These are phyloP conservation scores for Castanea mollissima DNA, from an alignment of 306 rosid genomes.

Conservation along the genomic window DNA sequence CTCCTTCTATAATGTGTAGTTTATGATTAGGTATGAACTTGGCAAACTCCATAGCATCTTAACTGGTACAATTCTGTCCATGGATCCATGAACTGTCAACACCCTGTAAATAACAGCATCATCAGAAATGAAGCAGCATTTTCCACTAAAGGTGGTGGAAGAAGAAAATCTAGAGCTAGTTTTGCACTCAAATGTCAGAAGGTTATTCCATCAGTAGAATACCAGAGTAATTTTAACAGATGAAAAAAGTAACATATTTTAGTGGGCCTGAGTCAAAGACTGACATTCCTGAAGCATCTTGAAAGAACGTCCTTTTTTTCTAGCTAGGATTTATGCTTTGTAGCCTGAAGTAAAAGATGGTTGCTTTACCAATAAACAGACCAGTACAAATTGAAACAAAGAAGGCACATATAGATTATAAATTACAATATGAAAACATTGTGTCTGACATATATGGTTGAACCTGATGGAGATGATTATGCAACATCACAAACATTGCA, in stretches of 20 bases:
- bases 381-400: neutral
- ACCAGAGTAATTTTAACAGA: neutral
- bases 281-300: neutral
- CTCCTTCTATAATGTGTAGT: slow-evolving; percentile 63
- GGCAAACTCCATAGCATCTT: slow-evolving; percentile 69
- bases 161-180: neutral
- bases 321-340: neutral
- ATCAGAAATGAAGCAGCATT: slow-evolving; percentile 1
- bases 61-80: slow-evolving; percentile 64
- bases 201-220: neutral
- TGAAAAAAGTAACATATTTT: neutral
- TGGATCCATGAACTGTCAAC: slow-evolving; percentile 85
- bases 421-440: neutral
- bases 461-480: neutral
- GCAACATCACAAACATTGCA: slow-evolving; percentile 3
- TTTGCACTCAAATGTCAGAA: neutral
- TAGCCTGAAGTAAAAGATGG: neutral
- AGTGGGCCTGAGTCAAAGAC: neutral
- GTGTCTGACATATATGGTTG: neutral
- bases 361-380: neutral
- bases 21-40: slow-evolving; percentile 66
- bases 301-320: neutral
- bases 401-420: neutral
- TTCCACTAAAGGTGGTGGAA: neutral
- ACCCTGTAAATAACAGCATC: slow-evolving; percentile 52